Conservation (phyloP, 75 land plant genomes). For the Selaginella tamariscina region DNA sequence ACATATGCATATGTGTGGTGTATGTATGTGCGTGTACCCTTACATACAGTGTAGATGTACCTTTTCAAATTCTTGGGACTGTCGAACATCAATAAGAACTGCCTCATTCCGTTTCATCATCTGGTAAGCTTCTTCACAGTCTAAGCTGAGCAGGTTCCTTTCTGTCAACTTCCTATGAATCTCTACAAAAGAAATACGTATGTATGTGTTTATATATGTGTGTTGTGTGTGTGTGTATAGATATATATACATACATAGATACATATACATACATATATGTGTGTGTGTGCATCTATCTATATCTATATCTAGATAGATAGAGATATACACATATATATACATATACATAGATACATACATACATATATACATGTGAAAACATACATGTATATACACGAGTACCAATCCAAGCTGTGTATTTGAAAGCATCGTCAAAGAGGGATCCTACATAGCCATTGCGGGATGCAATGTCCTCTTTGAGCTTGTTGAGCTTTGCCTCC, state of each 20-base stretch:
- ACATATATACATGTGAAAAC: background rate
- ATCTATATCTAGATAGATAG: no score
- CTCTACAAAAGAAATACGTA: conserved; percentile 19
- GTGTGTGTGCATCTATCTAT: no score
- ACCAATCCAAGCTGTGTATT: conserved; percentile 39
- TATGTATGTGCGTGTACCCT: no score
- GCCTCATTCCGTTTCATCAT: conserved; percentile 14
- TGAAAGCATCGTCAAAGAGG: conserved; percentile 34
- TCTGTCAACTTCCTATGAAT: conserved; percentile 33
- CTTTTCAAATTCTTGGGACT: conserved; percentile 24
- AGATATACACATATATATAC: no score
- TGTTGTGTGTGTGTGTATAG: background rate
- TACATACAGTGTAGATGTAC: background rate
- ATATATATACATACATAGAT: no score
- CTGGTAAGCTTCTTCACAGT: conserved; percentile 21
- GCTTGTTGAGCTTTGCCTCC: conserved; percentile 35
- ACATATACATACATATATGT: no score
- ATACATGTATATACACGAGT: no score
- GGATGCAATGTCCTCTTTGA: conserved; percentile 30
- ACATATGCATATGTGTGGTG: no score
- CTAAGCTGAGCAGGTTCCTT: conserved; percentile 22
- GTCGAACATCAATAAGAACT: conserved; percentile 25
- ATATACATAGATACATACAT: background rate
- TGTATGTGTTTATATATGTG: no score
- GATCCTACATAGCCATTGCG: conserved; percentile 33